Evolutionary conservation across 768 basidiomycete species (phyloP), one percentile per base, ranked within the genome.

Genomic region (Collybiopsis confluens): DNA sequence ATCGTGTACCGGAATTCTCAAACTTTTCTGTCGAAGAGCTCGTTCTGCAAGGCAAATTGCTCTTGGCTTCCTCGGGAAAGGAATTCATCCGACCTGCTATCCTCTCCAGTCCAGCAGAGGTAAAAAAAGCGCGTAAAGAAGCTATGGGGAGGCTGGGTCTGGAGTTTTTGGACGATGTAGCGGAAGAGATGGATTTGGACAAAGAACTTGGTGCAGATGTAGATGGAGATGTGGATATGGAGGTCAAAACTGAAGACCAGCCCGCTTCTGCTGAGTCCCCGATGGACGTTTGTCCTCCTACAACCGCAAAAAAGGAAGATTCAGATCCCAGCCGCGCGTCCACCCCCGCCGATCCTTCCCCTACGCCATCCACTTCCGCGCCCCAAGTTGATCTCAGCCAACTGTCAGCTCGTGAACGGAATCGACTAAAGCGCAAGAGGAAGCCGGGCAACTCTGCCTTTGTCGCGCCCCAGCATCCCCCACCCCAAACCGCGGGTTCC

Each of bases 391-490:
- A 86, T 57, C 56, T 74, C 3, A 71, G 63, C 40, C 80, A 79
- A 5, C 72, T 98, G 42, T 97, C 94, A 28, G 92, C 93, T 10
- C 84, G 97, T 51, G 96, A 98, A 69, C 83, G 90, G 28, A 97
- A 97, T 65, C 82, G 95, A 44, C 73, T 98, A 28, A 99, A 99
- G 68, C 81, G 97, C 26, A 98, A 98, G 65, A 88, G 95, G 53
- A 97, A 95, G 63, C 78, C 80, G 3, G 94, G 92, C 3, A 90
- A 88, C 63, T 73, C 85, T 28, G 90, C 88, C 1, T 92, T 92
- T 60, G 91, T 93, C 15, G 78, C 85, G 11, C 81, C 87, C 1
- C 85, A 84, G 3, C 86, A 88, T 1, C 75, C 83, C 3, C 86
- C 88, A 1, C 76, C 83, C 23, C 81, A 85, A 60, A 63, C 69